phyloP scores from a whole-genome alignment of 495 filamentous ascomycete species.

The Pseudevernia furfuracea region DNA sequence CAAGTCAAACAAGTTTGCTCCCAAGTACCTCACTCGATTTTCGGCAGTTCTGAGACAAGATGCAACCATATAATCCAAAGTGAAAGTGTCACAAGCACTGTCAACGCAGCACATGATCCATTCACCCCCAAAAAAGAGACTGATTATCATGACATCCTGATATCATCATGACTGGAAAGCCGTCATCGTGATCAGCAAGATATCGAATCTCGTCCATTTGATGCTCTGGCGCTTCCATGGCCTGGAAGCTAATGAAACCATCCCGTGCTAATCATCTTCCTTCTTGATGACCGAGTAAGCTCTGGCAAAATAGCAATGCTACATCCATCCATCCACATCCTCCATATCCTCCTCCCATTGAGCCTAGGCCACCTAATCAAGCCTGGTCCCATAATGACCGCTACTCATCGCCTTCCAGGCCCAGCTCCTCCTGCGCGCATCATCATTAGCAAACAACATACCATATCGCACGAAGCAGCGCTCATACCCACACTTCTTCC shows the following conservation, averaged over 20 bases:
- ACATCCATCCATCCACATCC: neutral
- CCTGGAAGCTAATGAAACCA: neutral
- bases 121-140: neutral
- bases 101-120: slow-evolving; percentile 12
- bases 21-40: neutral
- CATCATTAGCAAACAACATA: slow-evolving; percentile 5
- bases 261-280: neutral
- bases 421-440: slow-evolving; percentile 35
- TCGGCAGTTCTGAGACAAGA: slow-evolving; percentile 8
- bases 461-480: neutral
- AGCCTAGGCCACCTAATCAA: neutral
- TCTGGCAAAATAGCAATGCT: neutral
- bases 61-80: slow-evolving; percentile 3
- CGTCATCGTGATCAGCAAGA: neutral
- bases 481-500: slow-evolving; percentile 46
- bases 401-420: slow-evolving; percentile 34
- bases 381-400: neutral
- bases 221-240: neutral
- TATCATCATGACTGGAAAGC: neutral
- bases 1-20: no score
- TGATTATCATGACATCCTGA: neutral
- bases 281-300: neutral
- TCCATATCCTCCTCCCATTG: no score
- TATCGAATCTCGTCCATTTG: neutral
- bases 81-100: slow-evolving; percentile 3